Conservation (phyloP, 2,329 filamentous ascomycete genomes). For the Colletotrichum scovillei region DNA sequence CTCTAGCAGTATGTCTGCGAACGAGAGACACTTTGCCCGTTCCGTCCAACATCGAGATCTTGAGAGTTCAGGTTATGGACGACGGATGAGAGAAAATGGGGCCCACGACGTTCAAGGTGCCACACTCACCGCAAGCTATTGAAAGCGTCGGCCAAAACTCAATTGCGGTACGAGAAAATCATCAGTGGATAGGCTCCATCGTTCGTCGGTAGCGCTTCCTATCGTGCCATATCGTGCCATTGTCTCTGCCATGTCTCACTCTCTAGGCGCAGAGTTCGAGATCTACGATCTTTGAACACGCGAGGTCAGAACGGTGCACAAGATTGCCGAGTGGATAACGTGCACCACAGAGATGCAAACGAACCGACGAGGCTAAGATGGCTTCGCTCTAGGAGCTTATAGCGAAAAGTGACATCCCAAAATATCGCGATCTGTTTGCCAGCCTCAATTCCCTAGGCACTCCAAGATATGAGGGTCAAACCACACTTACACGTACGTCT, state of each 20-base stretch:
- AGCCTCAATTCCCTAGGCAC: too few species aligned
- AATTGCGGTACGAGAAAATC: neutral
- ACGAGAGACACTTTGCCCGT: neutral
- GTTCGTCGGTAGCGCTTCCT: neutral
- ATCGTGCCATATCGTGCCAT: neutral
- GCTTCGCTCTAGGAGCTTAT: neutral
- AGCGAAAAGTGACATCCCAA: neutral
- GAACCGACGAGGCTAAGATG: neutral
- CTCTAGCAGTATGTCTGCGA: neutral
- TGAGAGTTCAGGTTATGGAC: neutral
- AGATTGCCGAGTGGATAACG: constrained; percentile 28
- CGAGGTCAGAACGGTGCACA: neutral
- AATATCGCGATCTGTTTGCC: neutral
- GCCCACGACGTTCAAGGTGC: neutral
- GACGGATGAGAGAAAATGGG: neutral
- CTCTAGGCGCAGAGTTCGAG: neutral
- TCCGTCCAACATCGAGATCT: constrained; percentile 20
- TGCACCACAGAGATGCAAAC: neutral
- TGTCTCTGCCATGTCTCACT: neutral
- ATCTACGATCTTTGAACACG: constrained; percentile 3
- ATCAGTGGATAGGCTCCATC: neutral
- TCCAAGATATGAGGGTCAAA: neutral
- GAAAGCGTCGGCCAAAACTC: constrained; percentile 1
- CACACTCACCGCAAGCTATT: neutral
- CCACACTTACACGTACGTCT: neutral